A percentile compares a stretch with the other conserved stretches of the same genome.
These are phyloP conservation scores for Leucosporidium creatinivorum DNA, from an alignment of 768 basidiomycete species.

Conservation along the genomic window DNA sequence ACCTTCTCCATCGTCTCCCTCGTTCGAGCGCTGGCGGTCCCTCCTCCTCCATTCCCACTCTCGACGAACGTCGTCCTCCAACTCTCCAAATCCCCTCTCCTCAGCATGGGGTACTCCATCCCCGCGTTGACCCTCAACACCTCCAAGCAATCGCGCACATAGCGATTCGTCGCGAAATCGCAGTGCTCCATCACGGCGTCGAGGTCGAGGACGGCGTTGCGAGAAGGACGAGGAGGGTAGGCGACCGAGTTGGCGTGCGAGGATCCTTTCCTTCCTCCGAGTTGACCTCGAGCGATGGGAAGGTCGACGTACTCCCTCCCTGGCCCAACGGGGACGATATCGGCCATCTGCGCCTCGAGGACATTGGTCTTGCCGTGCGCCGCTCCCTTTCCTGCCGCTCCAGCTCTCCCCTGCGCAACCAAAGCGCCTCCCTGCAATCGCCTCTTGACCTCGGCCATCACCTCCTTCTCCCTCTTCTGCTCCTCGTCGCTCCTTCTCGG, in stretches of 20 bases:
- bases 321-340: too few species aligned
- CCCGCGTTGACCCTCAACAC: constrained; percentile 81
- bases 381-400: neutral
- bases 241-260: too few species aligned
- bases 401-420: too few species aligned
- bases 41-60: constrained; percentile 51
- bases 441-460: constrained; percentile 13
- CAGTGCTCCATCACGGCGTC: constrained; percentile 89
- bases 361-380: constrained; percentile 17
- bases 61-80: constrained; percentile 43
- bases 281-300: too few species aligned
- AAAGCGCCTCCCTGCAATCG: neutral
- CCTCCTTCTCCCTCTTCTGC: constrained; percentile 46
- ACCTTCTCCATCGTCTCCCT: neutral
- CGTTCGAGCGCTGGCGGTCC: too few species aligned
- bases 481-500: constrained; percentile 45
- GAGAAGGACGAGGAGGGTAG: constrained; percentile 68
- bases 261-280: constrained; percentile 22
- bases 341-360: too few species aligned
- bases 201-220: constrained; percentile 78
- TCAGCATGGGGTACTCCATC: constrained; percentile 49
- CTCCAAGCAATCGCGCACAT: constrained; percentile 95
- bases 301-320: too few species aligned
- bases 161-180: constrained; percentile 76
- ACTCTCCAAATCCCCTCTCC: constrained; percentile 58